These are phyloP conservation scores for Linum usitatissimum DNA, from an alignment of 345 rosid species.

Conservation along the genomic window DNA sequence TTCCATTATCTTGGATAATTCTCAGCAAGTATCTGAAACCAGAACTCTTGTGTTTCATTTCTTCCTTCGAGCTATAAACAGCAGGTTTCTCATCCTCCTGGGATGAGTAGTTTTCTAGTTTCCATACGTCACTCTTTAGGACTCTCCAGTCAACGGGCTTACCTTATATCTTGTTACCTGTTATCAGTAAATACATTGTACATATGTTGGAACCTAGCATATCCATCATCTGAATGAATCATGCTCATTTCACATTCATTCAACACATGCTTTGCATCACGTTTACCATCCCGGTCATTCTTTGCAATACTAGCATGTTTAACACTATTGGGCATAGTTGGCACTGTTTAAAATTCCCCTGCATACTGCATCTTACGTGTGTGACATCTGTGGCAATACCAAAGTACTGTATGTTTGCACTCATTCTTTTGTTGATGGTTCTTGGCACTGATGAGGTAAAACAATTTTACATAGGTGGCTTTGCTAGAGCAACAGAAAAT, in stretches of 20 bases:
- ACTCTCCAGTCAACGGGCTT: no score
- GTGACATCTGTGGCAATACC: no score
- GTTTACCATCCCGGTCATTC: not conserved
- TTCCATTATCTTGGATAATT: no score
- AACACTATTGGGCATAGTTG: not conserved
- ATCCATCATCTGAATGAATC: not conserved
- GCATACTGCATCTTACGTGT: no score
- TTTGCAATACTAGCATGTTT: not conserved
- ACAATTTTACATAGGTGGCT: conserved; percentile 44
- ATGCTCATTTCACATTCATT: not conserved
- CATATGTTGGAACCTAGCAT: not conserved
- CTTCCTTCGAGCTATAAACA: no score
- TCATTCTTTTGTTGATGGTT: not conserved
- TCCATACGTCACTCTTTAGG: no score
- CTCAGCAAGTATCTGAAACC: no score
- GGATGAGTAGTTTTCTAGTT: no score
- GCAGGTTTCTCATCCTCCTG: no score
- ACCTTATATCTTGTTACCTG: not conserved
- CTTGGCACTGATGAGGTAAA: not conserved
- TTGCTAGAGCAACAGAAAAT: conserved; percentile 54
- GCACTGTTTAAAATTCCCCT: no score
- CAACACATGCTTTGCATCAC: not conserved
- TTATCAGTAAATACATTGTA: no score
- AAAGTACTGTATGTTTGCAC: not conserved
- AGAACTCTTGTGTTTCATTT: no score